phyloP scores from a whole-genome alignment of 208 protist genomes.

The Trypanosoma vivax region DNA sequence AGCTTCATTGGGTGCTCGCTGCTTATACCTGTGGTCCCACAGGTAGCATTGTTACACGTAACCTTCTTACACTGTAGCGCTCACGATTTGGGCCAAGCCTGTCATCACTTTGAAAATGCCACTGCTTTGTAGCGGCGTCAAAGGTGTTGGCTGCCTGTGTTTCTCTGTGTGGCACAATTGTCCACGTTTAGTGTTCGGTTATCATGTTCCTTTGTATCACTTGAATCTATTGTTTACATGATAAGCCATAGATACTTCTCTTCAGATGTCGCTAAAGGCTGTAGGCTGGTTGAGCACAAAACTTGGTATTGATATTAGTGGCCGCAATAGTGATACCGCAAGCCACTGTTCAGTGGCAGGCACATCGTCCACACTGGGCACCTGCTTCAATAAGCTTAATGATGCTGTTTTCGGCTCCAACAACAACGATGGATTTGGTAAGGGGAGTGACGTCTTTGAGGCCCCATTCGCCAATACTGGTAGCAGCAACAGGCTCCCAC shows the following conservation, averaged over 20 bases:
- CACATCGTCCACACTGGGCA: constrained; percentile 4
- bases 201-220: too few relatives aligned
- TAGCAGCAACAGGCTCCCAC: not conserved
- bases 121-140: too few relatives aligned
- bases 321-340: constrained; percentile 4
- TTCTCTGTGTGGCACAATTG: too few relatives aligned
- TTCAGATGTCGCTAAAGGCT: constrained; percentile 58
- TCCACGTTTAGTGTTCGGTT: too few relatives aligned
- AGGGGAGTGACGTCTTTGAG: not conserved
- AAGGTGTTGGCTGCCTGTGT: too few relatives aligned
- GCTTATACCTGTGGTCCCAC: too few relatives aligned
- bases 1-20: too few relatives aligned
- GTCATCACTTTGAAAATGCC: too few relatives aligned
- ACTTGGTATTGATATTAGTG: constrained; percentile 70
- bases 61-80: too few relatives aligned
- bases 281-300: constrained; percentile 74
- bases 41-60: too few relatives aligned
- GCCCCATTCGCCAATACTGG: not conserved
- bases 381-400: constrained; percentile 20
- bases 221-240: too few relatives aligned
- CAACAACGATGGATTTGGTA: not conserved
- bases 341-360: not conserved
- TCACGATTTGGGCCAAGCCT: too few relatives aligned
- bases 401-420: constrained; percentile 20
- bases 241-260: not conserved